Conservation (phyloP, 1,284 basidiomycete species). For the Leccinum laetum region DNA sequence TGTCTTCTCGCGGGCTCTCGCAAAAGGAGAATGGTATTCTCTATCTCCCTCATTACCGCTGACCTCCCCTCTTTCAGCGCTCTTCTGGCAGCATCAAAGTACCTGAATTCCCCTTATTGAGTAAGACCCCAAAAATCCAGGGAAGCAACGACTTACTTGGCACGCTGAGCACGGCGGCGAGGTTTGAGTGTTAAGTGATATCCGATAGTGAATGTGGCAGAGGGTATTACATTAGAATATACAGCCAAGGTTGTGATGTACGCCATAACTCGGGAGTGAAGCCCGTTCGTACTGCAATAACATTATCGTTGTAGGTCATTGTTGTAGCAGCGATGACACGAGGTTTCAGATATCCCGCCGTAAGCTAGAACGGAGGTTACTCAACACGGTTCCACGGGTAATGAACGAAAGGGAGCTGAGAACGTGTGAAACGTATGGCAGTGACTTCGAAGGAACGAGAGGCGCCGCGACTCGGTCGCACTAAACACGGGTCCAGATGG, state of each 20-base stretch:
- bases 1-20: slow-evolving; percentile 46
- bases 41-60: slow-evolving; percentile 56
- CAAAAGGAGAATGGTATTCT: slow-evolving; percentile 48
- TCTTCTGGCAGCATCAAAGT: slow-evolving; percentile 48
- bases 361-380: slow-evolving; percentile 25
- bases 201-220: slow-evolving; percentile 42
- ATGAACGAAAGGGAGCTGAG: slow-evolving; percentile 21
- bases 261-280: slow-evolving; percentile 30
- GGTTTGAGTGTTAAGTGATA: slow-evolving; percentile 56
- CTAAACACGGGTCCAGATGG: too few relatives aligned
- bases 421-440: slow-evolving; percentile 27
- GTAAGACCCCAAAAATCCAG: slow-evolving; percentile 13
- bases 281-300: slow-evolving; percentile 21
- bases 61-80: slow-evolving; percentile 59
- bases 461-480: too few relatives aligned
- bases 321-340: slow-evolving; percentile 38
- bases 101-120: slow-evolving; percentile 39
- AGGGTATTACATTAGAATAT: slow-evolving; percentile 47
- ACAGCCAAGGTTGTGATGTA: slow-evolving; percentile 36
- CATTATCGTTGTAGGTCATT: slow-evolving; percentile 36
- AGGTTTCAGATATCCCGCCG: slow-evolving; percentile 35
- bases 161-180: slow-evolving; percentile 39
- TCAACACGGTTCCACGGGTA: slow-evolving; percentile 5
- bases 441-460: too few relatives aligned
- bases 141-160: slow-evolving; percentile 28